Evolutionary conservation across 2,329 filamentous ascomycete species (phyloP).

Genomic region (Aureobasidium sp.): DNA sequence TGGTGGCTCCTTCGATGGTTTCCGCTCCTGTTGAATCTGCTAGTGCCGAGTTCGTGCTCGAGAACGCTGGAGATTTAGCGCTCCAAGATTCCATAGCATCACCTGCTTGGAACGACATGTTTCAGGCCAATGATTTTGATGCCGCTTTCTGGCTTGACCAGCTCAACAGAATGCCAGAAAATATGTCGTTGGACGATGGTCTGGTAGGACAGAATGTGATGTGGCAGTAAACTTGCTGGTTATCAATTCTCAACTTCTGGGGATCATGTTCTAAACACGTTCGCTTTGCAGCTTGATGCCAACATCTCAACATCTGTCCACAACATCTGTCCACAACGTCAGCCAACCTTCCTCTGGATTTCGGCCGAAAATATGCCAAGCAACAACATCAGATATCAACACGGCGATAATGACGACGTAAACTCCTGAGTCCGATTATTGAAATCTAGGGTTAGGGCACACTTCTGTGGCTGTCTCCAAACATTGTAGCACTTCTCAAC

Average conservation of each 20-base stretch:
- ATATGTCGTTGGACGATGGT: background rate
- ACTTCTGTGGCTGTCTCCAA: background rate
- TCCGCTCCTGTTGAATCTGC: background rate
- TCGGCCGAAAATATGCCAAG: constrained; percentile 12
- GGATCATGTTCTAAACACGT: background rate
- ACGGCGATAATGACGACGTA: background rate
- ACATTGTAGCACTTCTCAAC: background rate
- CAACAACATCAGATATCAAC: background rate
- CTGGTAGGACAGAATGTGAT: background rate
- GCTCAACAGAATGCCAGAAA: background rate
- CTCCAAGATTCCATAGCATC: background rate
- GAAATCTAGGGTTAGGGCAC: background rate
- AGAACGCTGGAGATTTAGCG: background rate
- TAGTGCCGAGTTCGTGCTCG: background rate
- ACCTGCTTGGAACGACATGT: background rate
- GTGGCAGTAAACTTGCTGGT: background rate
- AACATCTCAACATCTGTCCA: background rate
- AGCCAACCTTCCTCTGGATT: background rate
- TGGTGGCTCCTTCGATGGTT: background rate
- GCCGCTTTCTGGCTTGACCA: constrained; percentile 2
- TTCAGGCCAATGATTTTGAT: background rate
- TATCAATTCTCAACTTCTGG: background rate
- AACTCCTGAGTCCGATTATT: background rate
- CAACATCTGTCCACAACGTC: background rate
- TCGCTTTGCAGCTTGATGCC: background rate